A percentile compares a stretch with the other conserved stretches of the same genome.
phyloP scores from a whole-genome alignment of 2,329 filamentous ascomycete genomes.

The Zasmidium cellare region DNA sequence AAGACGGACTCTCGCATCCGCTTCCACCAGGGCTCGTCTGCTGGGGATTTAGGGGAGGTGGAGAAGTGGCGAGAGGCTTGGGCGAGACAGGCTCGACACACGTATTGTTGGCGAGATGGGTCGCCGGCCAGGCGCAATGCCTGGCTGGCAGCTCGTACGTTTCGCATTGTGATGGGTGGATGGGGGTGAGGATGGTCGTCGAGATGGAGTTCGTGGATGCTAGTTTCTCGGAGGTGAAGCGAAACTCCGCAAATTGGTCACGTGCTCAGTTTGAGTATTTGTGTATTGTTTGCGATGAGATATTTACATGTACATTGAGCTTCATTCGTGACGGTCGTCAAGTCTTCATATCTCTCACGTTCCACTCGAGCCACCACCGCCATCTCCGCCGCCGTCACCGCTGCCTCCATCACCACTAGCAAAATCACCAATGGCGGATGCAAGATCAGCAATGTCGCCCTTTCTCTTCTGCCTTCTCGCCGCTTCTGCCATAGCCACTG shows the following conservation, averaged over 20 bases:
- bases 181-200: neutral
- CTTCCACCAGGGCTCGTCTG: conserved; percentile 26
- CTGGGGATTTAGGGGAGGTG: conserved; percentile 12
- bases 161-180: conserved; percentile 18
- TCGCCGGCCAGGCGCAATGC: conserved; percentile 27
- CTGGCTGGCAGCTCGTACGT: conserved; percentile 25
- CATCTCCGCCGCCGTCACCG: conserved; percentile 5
- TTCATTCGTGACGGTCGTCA: neutral
- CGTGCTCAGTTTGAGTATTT: neutral
- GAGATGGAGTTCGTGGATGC: neutral
- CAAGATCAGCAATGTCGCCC: conserved; percentile 17
- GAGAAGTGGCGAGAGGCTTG: conserved; percentile 30
- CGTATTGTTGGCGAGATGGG: conserved; percentile 20
- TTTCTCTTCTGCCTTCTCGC: conserved; percentile 18
- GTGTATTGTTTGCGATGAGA: neutral
- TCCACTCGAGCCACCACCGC: neutral
- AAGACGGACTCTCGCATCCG: conserved; percentile 27
- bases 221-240: conserved; percentile 4
- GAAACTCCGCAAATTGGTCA: conserved; percentile 3
- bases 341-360: neutral
- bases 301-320: neutral
- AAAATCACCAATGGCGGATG: conserved; percentile 18
- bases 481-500: conserved; percentile 27
- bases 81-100: conserved; percentile 31
- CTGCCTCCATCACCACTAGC: conserved; percentile 7